Evolutionary conservation across 2,329 filamentous ascomycete species (phyloP).

Genomic region (Emydomyces testavorans): DNA sequence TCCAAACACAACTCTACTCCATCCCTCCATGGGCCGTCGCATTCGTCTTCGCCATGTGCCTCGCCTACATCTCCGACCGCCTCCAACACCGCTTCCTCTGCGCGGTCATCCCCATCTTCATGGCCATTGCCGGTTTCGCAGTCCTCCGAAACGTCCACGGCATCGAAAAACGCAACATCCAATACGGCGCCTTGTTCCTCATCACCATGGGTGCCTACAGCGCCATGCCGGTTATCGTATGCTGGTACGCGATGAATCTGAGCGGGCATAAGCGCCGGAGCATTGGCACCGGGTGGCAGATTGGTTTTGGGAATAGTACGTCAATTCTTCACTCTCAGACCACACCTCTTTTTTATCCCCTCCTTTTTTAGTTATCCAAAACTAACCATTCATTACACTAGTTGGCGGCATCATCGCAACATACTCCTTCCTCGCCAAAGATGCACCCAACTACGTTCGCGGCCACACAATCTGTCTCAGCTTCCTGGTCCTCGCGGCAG

Average conservation of each 20-base stretch:
- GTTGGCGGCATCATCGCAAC: slow-evolving; percentile 69
- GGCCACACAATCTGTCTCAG: slow-evolving; percentile 69
- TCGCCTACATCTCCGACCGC: slow-evolving; percentile 62
- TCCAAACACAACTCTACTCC: slow-evolving; percentile 41
- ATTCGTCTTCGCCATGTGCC: slow-evolving; percentile 65
- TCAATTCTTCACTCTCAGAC: neutral
- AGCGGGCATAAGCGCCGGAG: slow-evolving; percentile 59
- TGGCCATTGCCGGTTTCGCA: slow-evolving; percentile 62
- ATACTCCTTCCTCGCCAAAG: slow-evolving; percentile 54
- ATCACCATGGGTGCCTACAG: slow-evolving; percentile 69
- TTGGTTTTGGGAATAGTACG: slow-evolving; percentile 59
- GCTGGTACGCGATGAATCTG: slow-evolving; percentile 74
- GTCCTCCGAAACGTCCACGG: slow-evolving; percentile 63
- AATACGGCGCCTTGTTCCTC: slow-evolving; percentile 74
- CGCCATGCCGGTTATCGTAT: slow-evolving; percentile 80
- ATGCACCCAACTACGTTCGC: slow-evolving; percentile 56
- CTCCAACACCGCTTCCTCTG: slow-evolving; percentile 64
- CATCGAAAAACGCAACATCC: slow-evolving; percentile 43
- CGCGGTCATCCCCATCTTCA: slow-evolving; percentile 53
- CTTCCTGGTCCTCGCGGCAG: slow-evolving; percentile 57
- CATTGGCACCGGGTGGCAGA: slow-evolving; percentile 63
- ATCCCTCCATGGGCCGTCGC: slow-evolving; percentile 56
- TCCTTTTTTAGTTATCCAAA: neutral
- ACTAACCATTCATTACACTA: slow-evolving; percentile 9
- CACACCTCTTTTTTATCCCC: neutral